phyloP scores from a whole-genome alignment of 257 asterid genomes.

The Perilla frutescens region DNA sequence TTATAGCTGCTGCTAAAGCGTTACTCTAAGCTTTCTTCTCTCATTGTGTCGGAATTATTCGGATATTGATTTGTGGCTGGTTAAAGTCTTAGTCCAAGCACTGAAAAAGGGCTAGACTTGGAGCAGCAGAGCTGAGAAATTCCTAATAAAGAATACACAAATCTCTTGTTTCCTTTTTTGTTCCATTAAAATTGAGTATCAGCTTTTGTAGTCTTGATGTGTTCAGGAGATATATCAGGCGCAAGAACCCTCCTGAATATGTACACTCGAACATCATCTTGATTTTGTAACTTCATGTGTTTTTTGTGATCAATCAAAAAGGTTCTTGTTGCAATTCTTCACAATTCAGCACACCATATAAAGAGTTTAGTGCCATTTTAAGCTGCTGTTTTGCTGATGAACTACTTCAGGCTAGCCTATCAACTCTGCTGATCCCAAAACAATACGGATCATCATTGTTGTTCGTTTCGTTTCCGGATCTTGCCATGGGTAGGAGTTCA shows the following conservation, averaged over 20 bases:
- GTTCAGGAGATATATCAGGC: conserved; percentile 38
- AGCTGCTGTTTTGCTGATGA: not conserved
- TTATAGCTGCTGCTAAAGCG: conserved; percentile 68
- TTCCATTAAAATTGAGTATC: conserved; percentile 35
- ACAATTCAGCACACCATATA: not conserved
- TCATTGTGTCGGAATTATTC: not conserved
- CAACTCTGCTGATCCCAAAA: too few relatives aligned
- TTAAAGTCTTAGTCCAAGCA: conserved; percentile 28
- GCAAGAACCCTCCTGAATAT: conserved; percentile 38
- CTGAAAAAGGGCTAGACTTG: conserved; percentile 18
- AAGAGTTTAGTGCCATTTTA: not conserved
- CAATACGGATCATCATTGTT: not conserved
- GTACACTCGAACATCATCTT: conserved; percentile 39
- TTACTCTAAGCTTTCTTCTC: conserved; percentile 40
- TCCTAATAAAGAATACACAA: conserved; percentile 38
- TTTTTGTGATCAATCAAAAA: conserved; percentile 10
- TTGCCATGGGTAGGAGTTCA: conserved; percentile 5
- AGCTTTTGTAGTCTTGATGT: conserved; percentile 41
- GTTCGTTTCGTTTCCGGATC: not conserved
- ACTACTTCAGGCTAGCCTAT: too few relatives aligned
- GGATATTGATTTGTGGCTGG: conserved; percentile 27
- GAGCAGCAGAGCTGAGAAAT: conserved; percentile 31
- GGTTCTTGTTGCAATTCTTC: conserved; percentile 11
- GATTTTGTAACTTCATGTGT: conserved; percentile 44
- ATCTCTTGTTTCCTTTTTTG: conserved; percentile 26